These are phyloP conservation scores for Paraconiothyrium brasiliense DNA, from an alignment of 2,329 filamentous ascomycete genomes.

Conservation along the genomic window DNA sequence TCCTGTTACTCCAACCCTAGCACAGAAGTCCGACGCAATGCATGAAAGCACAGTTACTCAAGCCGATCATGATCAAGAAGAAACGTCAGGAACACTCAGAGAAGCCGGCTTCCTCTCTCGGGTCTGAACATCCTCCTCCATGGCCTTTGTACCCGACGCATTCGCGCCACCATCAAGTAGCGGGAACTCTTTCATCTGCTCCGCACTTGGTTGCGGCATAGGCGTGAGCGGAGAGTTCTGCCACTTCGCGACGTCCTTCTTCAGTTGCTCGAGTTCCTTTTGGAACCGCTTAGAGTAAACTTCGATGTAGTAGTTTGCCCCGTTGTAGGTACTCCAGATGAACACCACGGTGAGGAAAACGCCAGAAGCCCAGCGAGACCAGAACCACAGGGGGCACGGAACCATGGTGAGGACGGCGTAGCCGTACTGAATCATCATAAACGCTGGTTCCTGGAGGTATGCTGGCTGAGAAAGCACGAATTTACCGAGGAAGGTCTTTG, in stretches of 20 bases:
- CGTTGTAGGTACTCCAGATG: conserved; percentile 94
- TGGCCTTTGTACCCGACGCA: conserved; percentile 3
- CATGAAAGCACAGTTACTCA: background rate
- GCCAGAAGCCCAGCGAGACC: conserved; percentile 81
- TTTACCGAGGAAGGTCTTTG: conserved; percentile 87
- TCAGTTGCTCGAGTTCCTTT: conserved; percentile 90
- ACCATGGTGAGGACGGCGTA: conserved; percentile 95
- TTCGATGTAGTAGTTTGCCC: conserved; percentile 97
- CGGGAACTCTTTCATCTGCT: conserved; percentile 15
- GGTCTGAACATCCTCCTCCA: background rate
- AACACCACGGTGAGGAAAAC: conserved; percentile 84
- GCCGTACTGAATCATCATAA: conserved; percentile 94
- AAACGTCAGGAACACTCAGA: background rate
- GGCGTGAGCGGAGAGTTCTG: conserved; percentile 59
- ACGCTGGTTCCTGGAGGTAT: conserved; percentile 82
- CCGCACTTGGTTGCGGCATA: background rate
- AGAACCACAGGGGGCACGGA: conserved; percentile 95
- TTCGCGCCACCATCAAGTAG: conserved; percentile 7
- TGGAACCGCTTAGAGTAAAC: conserved; percentile 97
- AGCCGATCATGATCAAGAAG: background rate
- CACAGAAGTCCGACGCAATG: background rate
- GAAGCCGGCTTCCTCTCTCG: conserved; percentile 6
- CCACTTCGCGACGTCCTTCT: conserved; percentile 88
- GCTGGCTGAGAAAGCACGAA: conserved; percentile 81
- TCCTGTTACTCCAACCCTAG: background rate